These are phyloP conservation scores for Blastocystis sp. DNA, from an alignment of 352 stramenopile species.

Conservation along the genomic window DNA sequence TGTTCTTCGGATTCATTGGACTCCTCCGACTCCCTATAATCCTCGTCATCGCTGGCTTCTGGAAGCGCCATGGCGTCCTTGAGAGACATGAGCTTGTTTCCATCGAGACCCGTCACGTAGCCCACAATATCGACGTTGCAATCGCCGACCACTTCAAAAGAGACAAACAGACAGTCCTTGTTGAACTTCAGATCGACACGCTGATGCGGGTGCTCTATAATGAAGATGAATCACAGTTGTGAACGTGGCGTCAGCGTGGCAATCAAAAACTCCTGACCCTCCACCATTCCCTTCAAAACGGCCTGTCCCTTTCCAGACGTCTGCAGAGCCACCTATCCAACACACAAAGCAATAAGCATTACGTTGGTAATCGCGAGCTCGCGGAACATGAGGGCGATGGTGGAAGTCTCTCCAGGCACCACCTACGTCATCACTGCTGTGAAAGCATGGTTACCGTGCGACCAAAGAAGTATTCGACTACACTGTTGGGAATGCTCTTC, in stretches of 20 bases:
- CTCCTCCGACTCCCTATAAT: constrained; percentile 49
- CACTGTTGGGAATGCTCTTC: not conserved
- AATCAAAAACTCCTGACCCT: constrained; percentile 64
- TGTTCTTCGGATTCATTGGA: constrained; percentile 58
- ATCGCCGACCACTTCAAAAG: constrained; percentile 49
- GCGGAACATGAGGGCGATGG: constrained; percentile 53
- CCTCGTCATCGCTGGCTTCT: constrained; percentile 49
- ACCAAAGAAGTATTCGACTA: constrained; percentile 62
- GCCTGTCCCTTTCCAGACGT: not conserved
- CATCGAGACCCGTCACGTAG: constrained; percentile 56
- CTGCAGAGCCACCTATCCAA: constrained; percentile 4
- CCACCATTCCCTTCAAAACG: constrained; percentile 58
- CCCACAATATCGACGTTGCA: constrained; percentile 42
- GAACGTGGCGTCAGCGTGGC: constrained; percentile 16
- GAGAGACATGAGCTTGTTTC: constrained; percentile 32
- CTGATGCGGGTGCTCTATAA: constrained; percentile 35
- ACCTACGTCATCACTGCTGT: constrained; percentile 6
- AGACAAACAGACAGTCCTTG: constrained; percentile 56
- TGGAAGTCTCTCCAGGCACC: constrained; percentile 46
- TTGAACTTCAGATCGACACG: constrained; percentile 48
- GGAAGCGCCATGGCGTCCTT: constrained; percentile 50
- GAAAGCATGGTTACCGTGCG: not conserved
- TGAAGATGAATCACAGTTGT: not conserved
- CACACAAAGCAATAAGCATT: not conserved
- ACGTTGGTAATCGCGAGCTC: constrained; percentile 51